Base-by-base conservation (phyloP, 108 stramenopile species). In the Epipyxis sp. region DNA sequence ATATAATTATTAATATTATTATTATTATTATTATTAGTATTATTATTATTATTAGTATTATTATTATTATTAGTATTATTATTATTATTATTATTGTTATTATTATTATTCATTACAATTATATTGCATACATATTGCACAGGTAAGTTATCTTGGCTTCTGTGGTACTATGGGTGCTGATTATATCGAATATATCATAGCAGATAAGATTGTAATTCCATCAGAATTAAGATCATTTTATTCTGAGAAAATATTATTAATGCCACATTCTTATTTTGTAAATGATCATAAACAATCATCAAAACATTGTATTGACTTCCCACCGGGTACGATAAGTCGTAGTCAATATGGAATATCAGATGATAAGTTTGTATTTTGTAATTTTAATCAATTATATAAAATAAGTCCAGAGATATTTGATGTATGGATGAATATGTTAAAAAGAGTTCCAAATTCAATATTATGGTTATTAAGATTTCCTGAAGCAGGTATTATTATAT, bases 201-300 rank as follows among this genome's bases (percentile, higher is more conserved):
- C 85, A 45, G 93, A 94, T 81, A 59, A 78, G 43, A 59, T 82
- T 27, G 87, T 91, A 16, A 77, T 91, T 16, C 83, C 83, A 13
- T 69, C 34, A 20, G 80, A 82, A 16, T 41, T 88, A 59, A 86
- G 90, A n/a, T 40, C 77, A 3, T 71, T 89, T 69, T 93, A 93
- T 85, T 61, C 85, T 0, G 92, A 91, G 79, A 81, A 69, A 37
- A 76, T 91, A 58, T 65, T 93, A 34, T 87, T 76, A 77, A 89
- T 94, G 89, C 93, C 93, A 34, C 91, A 92, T 78, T 89, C 84
- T 59, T 92, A 92, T 81, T 91, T 94, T 82, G 92, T 92, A 43
- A 92, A 93, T 74, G 88, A 89, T 76, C 93, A 94, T 80, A 86
- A 82, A 59, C 82, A 88, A 78, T 85, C 71, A 10, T 32, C 61